These are phyloP conservation scores for Didymella pinodella DNA, from an alignment of 2,329 filamentous ascomycete genomes.

Conservation along the genomic window DNA sequence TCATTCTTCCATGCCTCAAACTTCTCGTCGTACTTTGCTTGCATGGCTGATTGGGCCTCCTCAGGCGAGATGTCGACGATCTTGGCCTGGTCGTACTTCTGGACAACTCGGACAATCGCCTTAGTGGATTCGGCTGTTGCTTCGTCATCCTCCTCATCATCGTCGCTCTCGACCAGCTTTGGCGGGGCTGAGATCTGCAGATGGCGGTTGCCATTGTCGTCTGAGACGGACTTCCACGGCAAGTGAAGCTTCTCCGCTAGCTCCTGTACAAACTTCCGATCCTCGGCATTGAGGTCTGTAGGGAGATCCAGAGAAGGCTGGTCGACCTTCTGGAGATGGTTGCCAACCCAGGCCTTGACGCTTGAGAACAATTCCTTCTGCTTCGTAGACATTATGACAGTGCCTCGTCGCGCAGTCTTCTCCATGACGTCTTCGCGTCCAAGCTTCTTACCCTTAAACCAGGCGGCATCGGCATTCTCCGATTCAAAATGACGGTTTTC, in stretches of 20 bases:
- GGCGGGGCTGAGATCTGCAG: constrained; percentile 69
- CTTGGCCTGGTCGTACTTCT: constrained; percentile 88
- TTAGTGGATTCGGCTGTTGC: constrained; percentile 83
- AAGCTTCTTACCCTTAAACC: constrained; percentile 87
- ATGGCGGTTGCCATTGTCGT: constrained; percentile 71
- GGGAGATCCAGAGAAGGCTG: constrained; percentile 74
- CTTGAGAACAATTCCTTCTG: constrained; percentile 84
- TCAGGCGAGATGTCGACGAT: constrained; percentile 81
- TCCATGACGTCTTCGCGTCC: constrained; percentile 72
- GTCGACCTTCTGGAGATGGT: constrained; percentile 61
- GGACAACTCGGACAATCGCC: constrained; percentile 84
- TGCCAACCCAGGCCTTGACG: constrained; percentile 82
- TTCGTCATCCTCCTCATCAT: constrained; percentile 70
- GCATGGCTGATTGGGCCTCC: constrained; percentile 78
- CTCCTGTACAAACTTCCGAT: constrained; percentile 93
- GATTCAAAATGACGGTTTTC: constrained; percentile 93
- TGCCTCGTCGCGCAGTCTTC: constrained; percentile 66
- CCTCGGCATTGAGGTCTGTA: constrained; percentile 75
- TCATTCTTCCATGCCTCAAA: constrained; percentile 93
- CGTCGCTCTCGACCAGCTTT: constrained; percentile 59
- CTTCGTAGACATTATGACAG: constrained; percentile 75
- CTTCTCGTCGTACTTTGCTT: constrained; percentile 87
- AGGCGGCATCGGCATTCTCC: constrained; percentile 86
- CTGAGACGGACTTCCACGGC: constrained; percentile 69
- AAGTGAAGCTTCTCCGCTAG: constrained; percentile 74